These are phyloP conservation scores for Fraxinus cuspidata DNA, from an alignment of 257 asterid species.

Conservation along the genomic window DNA sequence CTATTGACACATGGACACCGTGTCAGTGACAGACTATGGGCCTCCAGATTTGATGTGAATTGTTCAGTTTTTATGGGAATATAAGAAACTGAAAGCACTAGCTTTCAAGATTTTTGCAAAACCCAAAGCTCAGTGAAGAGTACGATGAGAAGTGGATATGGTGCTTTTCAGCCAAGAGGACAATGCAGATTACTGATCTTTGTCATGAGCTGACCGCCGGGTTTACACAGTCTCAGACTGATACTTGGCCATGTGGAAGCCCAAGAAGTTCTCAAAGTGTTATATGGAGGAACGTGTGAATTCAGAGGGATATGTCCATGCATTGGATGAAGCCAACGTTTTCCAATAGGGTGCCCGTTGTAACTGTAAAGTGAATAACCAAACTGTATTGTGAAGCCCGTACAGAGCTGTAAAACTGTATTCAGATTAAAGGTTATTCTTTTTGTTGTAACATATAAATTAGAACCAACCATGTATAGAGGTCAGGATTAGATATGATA, in stretches of 20 bases:
- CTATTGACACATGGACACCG: conserved; percentile 16
- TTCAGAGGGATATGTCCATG: conserved; percentile 9
- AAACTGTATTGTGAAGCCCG: conserved; percentile 40
- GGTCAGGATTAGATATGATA: conserved; percentile 35
- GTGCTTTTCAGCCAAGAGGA: conserved; percentile 31
- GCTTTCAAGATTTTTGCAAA: conserved; percentile 39
- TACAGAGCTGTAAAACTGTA: conserved; percentile 61
- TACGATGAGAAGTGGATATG: conserved; percentile 14
- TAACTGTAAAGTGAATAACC: conserved; percentile 29
- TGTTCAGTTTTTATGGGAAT: conserved; percentile 23
- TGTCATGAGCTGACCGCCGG: neutral
- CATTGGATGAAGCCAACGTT: conserved; percentile 13
- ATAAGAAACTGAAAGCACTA: conserved; percentile 25
- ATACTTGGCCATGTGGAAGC: neutral
- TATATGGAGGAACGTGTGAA: conserved; percentile 18
- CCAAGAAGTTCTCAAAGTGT: neutral
- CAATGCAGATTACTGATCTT: conserved; percentile 33
- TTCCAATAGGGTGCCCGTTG: conserved; percentile 24
- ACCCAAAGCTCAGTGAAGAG: conserved; percentile 29
- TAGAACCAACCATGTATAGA: conserved; percentile 53
- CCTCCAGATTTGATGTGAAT: neutral
- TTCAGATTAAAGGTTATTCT: conserved; percentile 44
- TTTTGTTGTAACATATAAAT: conserved; percentile 42
- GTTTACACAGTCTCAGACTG: neutral
- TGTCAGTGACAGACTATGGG: conserved; percentile 29